Evolutionary conservation across 257 asterid species (phyloP).

Genomic region (Coffea eugenioides): DNA sequence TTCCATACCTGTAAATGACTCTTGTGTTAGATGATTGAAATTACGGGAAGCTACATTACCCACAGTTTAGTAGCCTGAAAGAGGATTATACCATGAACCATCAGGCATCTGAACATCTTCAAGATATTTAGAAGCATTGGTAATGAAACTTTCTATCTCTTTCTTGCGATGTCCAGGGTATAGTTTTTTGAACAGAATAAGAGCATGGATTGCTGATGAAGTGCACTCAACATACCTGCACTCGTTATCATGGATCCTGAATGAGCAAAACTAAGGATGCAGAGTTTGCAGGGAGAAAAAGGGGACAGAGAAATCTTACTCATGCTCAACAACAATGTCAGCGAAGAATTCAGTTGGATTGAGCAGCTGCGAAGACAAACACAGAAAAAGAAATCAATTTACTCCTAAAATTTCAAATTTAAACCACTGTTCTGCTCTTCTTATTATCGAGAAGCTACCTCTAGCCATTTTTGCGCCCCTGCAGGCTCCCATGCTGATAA

Average conservation of each 20-base stretch:
- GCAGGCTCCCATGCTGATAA: slow-evolving; percentile 98
- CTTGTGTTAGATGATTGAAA: background rate
- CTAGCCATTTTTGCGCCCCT: slow-evolving; percentile 75
- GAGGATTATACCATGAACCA: slow-evolving; percentile 31
- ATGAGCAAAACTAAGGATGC: background rate
- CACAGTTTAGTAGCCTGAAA: background rate
- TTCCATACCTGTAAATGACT: slow-evolving; percentile 25
- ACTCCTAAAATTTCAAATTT: background rate
- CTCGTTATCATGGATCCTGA: background rate
- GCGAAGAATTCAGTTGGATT: slow-evolving; percentile 36
- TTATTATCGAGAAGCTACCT: slow-evolving; percentile 39
- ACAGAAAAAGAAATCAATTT: background rate
- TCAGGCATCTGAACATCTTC: slow-evolving; percentile 32
- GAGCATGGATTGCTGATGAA: slow-evolving; percentile 33
- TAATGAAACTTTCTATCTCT: slow-evolving; percentile 25
- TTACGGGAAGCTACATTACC: background rate
- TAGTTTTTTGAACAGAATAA: slow-evolving; percentile 22
- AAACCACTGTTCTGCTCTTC: background rate
- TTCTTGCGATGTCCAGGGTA: slow-evolving; percentile 28
- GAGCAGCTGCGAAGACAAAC: slow-evolving; percentile 16
- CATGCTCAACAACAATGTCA: slow-evolving; percentile 29
- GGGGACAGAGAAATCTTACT: slow-evolving; percentile 13
- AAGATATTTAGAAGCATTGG: slow-evolving; percentile 18
- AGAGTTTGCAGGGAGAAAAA: background rate
- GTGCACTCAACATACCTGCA: slow-evolving; percentile 37